A percentile compares a stretch with the other conserved stretches of the same genome.
Conservation (phyloP, 75 land plant species). For the Selaginella tamariscina region DNA sequence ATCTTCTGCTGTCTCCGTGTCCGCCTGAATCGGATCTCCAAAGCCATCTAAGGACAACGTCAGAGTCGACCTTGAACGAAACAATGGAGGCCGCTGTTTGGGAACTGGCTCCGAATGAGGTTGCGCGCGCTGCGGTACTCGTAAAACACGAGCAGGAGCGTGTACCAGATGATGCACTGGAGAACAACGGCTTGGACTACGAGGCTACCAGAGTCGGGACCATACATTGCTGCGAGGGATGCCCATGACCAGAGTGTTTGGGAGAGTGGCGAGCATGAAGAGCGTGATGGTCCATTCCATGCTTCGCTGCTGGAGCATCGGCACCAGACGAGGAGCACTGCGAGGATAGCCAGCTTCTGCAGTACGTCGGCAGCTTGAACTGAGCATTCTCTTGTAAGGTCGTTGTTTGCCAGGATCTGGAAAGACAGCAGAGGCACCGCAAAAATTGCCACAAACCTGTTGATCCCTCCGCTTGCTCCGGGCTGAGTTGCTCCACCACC, state of each 20-base stretch:
- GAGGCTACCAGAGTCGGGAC: not conserved
- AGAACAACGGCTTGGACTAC: conserved; percentile 7
- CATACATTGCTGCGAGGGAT: not conserved
- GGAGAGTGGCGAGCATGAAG: conserved; percentile 5
- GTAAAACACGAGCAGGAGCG: not conserved
- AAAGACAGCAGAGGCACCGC: conserved; percentile 8
- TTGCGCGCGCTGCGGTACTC: not conserved
- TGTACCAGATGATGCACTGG: conserved; percentile 11
- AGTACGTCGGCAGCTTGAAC: not conserved
- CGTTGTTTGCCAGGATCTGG: conserved; percentile 7
- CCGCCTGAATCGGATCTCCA: not conserved
- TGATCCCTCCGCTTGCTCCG: conserved; percentile 9
- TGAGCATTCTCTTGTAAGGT: not conserved
- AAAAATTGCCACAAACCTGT: conserved; percentile 6
- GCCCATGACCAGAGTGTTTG: conserved; percentile 9
- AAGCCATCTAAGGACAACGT: conserved; percentile 62
- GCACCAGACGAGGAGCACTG: not conserved
- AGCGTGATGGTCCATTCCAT: conserved; percentile 11
- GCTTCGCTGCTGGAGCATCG: conserved; percentile 2
- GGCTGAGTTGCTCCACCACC: conserved; percentile 10
- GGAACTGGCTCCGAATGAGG: conserved; percentile 58
- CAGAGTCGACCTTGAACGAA: conserved; percentile 81
- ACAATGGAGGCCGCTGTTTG: conserved; percentile 75
- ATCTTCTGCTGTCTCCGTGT: conserved; percentile 5
- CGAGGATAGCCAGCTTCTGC: conserved; percentile 7